Base-by-base conservation (phyloP, 2,329 filamentous ascomycete species). In the Ophiocordyceps polyrhachis-furcata region DNA sequence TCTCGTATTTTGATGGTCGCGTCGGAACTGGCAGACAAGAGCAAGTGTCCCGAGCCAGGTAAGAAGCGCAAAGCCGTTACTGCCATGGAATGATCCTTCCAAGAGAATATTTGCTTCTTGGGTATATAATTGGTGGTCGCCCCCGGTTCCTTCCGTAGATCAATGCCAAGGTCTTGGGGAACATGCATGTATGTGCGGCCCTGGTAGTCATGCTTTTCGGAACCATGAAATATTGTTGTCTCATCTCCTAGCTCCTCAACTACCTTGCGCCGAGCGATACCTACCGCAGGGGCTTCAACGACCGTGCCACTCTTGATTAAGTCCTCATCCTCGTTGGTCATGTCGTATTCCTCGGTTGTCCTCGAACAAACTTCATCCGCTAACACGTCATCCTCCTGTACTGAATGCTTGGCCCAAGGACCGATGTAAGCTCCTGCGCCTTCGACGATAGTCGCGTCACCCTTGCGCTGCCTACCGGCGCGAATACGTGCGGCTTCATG, bases 171-270 rank as follows among this genome's bases (percentile, higher is more conserved):
- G 59, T 94, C 88, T 60, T 86, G 87, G 4, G 91, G 91, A 41
- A 96, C 73, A 63, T 98, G 91, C 89, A 98, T 95, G 60, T 94
- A 98, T 31, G 89, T 93, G 51, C 91, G 73, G 42, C 91, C 91
- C 60, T 93, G 83, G 66, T 98, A 98, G 61, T 98, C 91, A 67
- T 79, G 81, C 63, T 91, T 70, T 57, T 83, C 71, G 38, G 73
- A 73, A 49, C 88, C 91, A 56, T 94, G 83, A 64, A 96, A 98
- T 41, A 79, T 80, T 40, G 81, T 87, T 44, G 81, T 91, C 66
- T 98, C 91, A 23, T 74, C 74, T 47, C 78, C 78, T 54, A 70
- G 51, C 50, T 70, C 69, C 56, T 79, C 74, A 9, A 70, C 69
- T 56, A 75, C 67, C 58, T 75, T 74, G 51, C 77, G 62, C 49